Conservation (phyloP, 108 stramenopile species). For the Schizochytrium sp. region DNA sequence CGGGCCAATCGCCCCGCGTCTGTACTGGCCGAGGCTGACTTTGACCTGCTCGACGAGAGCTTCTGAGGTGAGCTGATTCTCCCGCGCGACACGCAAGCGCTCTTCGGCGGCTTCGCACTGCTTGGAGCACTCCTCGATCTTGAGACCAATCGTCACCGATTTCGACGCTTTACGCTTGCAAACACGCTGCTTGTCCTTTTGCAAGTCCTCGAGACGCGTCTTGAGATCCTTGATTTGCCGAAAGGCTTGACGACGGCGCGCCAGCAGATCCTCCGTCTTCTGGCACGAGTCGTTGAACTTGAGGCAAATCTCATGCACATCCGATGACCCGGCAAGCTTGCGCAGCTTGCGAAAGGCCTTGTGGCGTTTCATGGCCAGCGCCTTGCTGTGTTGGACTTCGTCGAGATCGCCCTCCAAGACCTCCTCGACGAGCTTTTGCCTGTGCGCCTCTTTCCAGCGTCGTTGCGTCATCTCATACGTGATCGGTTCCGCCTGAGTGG, state of each 20-base stretch:
- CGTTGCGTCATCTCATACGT: neutral
- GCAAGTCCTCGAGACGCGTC: neutral
- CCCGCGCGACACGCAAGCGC: neutral
- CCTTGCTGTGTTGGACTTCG: neutral
- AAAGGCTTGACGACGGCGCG: neutral
- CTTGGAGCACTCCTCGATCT: neutral
- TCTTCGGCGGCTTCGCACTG: neutral
- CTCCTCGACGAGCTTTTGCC: neutral
- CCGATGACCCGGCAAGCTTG: neutral
- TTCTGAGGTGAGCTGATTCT: neutral
- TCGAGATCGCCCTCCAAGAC: neutral
- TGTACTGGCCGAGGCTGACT: neutral
- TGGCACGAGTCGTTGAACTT: neutral
- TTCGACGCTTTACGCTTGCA: neutral
- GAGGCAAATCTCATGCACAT: neutral
- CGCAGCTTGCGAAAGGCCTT: neutral
- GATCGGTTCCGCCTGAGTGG: neutral
- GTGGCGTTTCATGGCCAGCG: neutral
- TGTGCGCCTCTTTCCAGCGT: neutral
- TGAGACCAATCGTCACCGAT: neutral
- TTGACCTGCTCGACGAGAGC: neutral
- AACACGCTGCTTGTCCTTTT: neutral
- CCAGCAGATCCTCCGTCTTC: neutral
- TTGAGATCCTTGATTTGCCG: neutral
- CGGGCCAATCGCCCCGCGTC: neutral